These are phyloP conservation scores for Blastobotrys aristatus DNA, from an alignment of 1,139 yeast species.

Conservation along the genomic window DNA sequence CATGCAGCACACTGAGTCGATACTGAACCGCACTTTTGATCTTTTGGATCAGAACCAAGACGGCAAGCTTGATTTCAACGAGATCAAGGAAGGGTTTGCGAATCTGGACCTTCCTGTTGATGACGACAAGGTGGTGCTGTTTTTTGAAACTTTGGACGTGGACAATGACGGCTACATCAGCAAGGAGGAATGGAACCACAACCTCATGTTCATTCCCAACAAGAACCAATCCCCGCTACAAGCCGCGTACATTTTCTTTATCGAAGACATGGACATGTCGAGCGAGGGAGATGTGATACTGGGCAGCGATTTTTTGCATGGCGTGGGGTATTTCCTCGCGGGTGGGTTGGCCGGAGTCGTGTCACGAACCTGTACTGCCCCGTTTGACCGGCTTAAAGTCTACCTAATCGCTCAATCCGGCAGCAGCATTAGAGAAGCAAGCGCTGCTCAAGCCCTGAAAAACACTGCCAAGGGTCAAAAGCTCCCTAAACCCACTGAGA, in stretches of 20 bases:
- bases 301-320: slow-evolving; percentile 70
- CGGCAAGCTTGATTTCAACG: slow-evolving; percentile 63
- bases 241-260: slow-evolving; percentile 77
- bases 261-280: slow-evolving; percentile 74
- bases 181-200: slow-evolving; percentile 81
- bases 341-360: slow-evolving; percentile 96
- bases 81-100: slow-evolving; percentile 59
- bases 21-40: slow-evolving; percentile 64
- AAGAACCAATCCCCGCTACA: slow-evolving; percentile 58
- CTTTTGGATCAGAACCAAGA: slow-evolving; percentile 70
- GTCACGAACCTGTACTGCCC: slow-evolving; percentile 96
- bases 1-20: slow-evolving; percentile 58
- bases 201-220: slow-evolving; percentile 76
- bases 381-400: slow-evolving; percentile 90
- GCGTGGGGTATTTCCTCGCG: slow-evolving; percentile 85
- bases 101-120: slow-evolving; percentile 52
- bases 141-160: slow-evolving; percentile 58
- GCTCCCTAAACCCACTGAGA: slow-evolving; percentile 9
- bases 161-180: slow-evolving; percentile 67
- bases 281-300: slow-evolving; percentile 91
- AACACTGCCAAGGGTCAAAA: slow-evolving; percentile 23
- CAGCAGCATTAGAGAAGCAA: slow-evolving; percentile 16
- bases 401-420: slow-evolving; percentile 91
- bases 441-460: slow-evolving; percentile 27
- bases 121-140: slow-evolving; percentile 48